Evolutionary conservation across 345 rosid genomes (phyloP).

Genomic region (thale cress (Arabidopsis thaliana)): DNA sequence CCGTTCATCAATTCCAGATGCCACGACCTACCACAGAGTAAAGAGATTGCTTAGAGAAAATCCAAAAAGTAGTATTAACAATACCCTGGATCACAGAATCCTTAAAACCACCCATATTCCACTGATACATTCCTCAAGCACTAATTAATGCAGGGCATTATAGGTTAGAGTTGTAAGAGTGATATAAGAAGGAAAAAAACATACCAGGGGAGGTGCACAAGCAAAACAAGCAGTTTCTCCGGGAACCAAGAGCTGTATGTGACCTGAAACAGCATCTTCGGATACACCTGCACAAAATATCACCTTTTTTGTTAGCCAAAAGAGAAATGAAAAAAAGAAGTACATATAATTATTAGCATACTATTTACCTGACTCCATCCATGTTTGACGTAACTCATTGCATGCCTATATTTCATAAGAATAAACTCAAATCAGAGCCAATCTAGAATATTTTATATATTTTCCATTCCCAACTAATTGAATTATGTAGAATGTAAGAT

Average conservation of each 20-base stretch:
- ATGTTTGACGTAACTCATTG: constrained; percentile 87
- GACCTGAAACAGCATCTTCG: constrained; percentile 98
- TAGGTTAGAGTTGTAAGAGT: constrained; percentile 4
- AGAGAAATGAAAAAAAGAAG: constrained; percentile 1
- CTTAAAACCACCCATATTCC: constrained; percentile 16
- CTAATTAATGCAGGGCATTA: not conserved
- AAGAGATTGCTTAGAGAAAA: constrained; percentile 4
- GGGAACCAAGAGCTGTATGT: constrained; percentile 90
- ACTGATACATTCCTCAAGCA: constrained; percentile 6
- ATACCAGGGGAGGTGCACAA: constrained; percentile 96
- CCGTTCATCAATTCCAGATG: constrained; percentile 96
- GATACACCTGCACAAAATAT: constrained; percentile 74
- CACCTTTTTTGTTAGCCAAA: constrained; percentile 12
- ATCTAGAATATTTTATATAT: not conserved
- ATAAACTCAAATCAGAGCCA: constrained; percentile 27
- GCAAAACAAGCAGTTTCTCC: constrained; percentile 99
- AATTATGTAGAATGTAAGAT: constrained; percentile 15
- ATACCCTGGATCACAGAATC: not conserved
- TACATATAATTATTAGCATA: constrained; percentile 16
- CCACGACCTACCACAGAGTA: constrained; percentile 68
- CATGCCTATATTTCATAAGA: constrained; percentile 72
- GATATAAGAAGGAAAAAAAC: constrained; percentile 10
- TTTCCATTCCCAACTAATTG: constrained; percentile 1
- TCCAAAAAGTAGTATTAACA: constrained; percentile 4
- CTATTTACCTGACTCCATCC: constrained; percentile 95